Conservation (phyloP, 1,139 yeast genomes). For the Candida freyschussii region DNA sequence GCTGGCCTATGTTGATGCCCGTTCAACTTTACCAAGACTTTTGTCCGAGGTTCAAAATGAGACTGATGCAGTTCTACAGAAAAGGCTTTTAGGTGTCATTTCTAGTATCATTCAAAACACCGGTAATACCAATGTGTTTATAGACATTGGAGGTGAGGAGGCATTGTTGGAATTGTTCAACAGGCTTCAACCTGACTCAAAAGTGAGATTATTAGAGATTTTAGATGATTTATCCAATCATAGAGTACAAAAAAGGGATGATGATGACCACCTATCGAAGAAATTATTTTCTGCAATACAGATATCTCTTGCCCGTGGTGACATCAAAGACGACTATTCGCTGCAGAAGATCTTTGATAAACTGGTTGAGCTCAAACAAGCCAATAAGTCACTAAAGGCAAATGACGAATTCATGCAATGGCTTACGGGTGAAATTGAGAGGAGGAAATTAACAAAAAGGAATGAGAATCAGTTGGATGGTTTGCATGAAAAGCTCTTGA, state of each 20-base stretch:
- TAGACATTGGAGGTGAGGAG: constrained; percentile 13
- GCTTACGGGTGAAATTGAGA: constrained; percentile 51
- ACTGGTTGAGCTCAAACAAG: constrained; percentile 34
- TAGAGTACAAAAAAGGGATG: constrained; percentile 16
- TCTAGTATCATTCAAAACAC: constrained; percentile 37
- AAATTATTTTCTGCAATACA: constrained; percentile 18
- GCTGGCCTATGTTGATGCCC: constrained; percentile 29
- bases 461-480: constrained; percentile 28
- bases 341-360: constrained; percentile 38
- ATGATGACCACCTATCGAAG: constrained; percentile 5
- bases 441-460: constrained; percentile 29
- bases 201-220: constrained; percentile 25
- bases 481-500: constrained; percentile 44
- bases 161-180: constrained; percentile 22
- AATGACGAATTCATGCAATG: constrained; percentile 47
- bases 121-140: constrained; percentile 16
- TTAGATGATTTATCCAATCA: constrained; percentile 20
- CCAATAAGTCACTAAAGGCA: constrained; percentile 25
- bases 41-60: constrained; percentile 23
- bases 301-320: constrained; percentile 23
- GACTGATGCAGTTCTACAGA: constrained; percentile 32
- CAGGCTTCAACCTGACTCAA: constrained; percentile 20
- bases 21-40: constrained; percentile 16
- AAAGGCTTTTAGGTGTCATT: constrained; percentile 45
- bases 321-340: constrained; percentile 29